Evolutionary conservation across 2,329 filamentous ascomycete genomes (phyloP), one percentile per base, ranked within the genome.

Genomic region (Fusarium subtropicale): DNA sequence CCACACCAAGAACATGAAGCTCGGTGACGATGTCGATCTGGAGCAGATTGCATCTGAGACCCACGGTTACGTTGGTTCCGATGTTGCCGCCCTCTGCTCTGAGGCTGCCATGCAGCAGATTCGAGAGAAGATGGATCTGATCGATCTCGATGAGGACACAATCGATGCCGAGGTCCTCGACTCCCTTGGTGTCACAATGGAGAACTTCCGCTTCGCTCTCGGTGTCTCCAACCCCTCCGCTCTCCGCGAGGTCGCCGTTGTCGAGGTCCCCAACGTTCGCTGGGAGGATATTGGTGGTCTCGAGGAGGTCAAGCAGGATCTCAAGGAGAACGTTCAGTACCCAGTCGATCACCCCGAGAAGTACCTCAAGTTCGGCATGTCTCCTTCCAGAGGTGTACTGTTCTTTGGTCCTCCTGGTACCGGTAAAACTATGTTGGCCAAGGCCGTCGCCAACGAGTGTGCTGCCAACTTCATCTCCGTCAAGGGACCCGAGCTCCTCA

Each of bases 1-100:
- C 74, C 96, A 99, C 88, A 99, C 96, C 82, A 99, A 99, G 91
- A 99, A 99, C 89, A 99, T 99, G 96, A 99, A 99, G 87, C 89
- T 99, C 66, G 94, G 84, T 64, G 96, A 98, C 61, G 96, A 98
- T 75, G 96, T 99, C 66, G 96, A 99, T 77, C 89, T 99, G 45
- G 95, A 97, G 86, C 91, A 94, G 77, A 97, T 99, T 77, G 96
- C 96, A 56, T 90, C 96, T 31, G 96, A 99, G 86, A 99, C 96
- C 47, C 96, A 99, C 85, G 96, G 96, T 84, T 99, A 98, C 76
- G 96, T 99, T 72, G 96, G 96, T 86, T 98, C 96, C 33, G 96
- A 99, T 91, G 87, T 99, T 81, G 96, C 96, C 63, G 97, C 96
- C 31, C 93, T 99, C 65, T 99, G 96, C 85, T 99, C 96, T 9